Conservation (phyloP, 2,329 filamentous ascomycete genomes). For the Penicillium sp. region DNA sequence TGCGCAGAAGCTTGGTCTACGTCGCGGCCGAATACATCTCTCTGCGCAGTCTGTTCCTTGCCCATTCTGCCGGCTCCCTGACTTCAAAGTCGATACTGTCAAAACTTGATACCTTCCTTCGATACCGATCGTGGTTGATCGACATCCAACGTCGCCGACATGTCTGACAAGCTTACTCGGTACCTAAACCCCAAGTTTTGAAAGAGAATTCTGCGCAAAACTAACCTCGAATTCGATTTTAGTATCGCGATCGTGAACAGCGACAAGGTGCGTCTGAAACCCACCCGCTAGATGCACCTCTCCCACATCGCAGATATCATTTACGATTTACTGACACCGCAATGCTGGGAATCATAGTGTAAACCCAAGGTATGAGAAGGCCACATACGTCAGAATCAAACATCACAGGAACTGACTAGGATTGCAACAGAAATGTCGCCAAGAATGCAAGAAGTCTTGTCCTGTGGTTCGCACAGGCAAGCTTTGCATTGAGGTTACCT, state of each 20-base stretch:
- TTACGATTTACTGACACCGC: slow-evolving; percentile 37
- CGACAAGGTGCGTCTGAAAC: slow-evolving; percentile 68
- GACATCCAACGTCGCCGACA: slow-evolving; percentile 42
- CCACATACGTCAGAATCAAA: background rate
- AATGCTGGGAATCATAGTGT: slow-evolving; percentile 53
- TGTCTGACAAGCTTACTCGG: slow-evolving; percentile 94
- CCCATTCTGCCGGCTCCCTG: background rate
- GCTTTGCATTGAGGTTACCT: slow-evolving; percentile 88
- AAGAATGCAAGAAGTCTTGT: slow-evolving; percentile 99
- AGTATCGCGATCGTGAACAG: slow-evolving; percentile 98
- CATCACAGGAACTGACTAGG: background rate
- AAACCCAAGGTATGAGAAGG: slow-evolving; percentile 66
- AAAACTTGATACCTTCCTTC: slow-evolving; percentile 12
- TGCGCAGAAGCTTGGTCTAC: slow-evolving; percentile 20
- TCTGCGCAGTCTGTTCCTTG: slow-evolving; percentile 7
- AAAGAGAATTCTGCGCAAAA: background rate
- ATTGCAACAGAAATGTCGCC: slow-evolving; percentile 77
- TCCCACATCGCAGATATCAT: slow-evolving; percentile 24
- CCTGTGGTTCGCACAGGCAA: slow-evolving; percentile 96
- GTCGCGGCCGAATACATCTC: slow-evolving; percentile 10
- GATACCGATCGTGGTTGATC: slow-evolving; percentile 15
- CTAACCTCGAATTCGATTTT: slow-evolving; percentile 18
- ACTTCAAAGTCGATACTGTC: slow-evolving; percentile 4
- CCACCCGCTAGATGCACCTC: slow-evolving; percentile 34
- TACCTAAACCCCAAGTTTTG: slow-evolving; percentile 44